These are phyloP conservation scores for Colletotrichum tanaceti DNA, from an alignment of 2,329 filamentous ascomycete genomes.

Conservation along the genomic window DNA sequence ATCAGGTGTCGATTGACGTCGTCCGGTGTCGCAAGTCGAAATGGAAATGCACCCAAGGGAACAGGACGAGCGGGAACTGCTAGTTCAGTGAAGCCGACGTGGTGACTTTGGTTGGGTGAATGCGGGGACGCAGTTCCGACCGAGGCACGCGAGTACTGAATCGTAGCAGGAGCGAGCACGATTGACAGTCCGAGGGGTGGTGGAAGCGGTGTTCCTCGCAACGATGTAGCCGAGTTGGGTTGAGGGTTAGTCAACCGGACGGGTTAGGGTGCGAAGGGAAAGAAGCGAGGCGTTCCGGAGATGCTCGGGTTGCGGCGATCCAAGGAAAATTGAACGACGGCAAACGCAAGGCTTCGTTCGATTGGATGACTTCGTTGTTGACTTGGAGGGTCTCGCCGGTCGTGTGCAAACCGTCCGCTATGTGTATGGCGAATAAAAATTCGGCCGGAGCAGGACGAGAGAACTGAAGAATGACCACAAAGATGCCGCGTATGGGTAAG, in stretches of 20 bases:
- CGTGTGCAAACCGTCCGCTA: slow-evolving; percentile 24
- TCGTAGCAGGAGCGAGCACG: slow-evolving; percentile 4
- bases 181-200: slow-evolving; percentile 21
- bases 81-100: slow-evolving; percentile 17
- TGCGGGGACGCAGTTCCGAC: slow-evolving; percentile 27
- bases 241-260: slow-evolving; percentile 27
- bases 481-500: slow-evolving; percentile 22
- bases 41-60: slow-evolving; percentile 2
- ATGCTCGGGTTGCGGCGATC: slow-evolving; percentile 36
- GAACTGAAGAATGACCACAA: slow-evolving; percentile 27
- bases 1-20: slow-evolving; percentile 20
- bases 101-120: slow-evolving; percentile 8
- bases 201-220: slow-evolving; percentile 23
- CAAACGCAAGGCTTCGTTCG: slow-evolving; percentile 41
- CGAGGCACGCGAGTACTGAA: slow-evolving; percentile 22
- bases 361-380: slow-evolving; percentile 32
- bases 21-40: slow-evolving; percentile 1
- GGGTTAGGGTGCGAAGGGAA: neutral
- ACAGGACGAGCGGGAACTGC: slow-evolving; percentile 13
- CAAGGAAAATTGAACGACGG: slow-evolving; percentile 39
- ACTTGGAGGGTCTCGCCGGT: slow-evolving; percentile 29
- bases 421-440: slow-evolving; percentile 9
- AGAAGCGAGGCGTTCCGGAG: slow-evolving; percentile 32
- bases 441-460: slow-evolving; percentile 25
- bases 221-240: slow-evolving; percentile 14